Base-by-base conservation (phyloP, 176 grass and related monocot species). In the Luzula sylvatica region DNA sequence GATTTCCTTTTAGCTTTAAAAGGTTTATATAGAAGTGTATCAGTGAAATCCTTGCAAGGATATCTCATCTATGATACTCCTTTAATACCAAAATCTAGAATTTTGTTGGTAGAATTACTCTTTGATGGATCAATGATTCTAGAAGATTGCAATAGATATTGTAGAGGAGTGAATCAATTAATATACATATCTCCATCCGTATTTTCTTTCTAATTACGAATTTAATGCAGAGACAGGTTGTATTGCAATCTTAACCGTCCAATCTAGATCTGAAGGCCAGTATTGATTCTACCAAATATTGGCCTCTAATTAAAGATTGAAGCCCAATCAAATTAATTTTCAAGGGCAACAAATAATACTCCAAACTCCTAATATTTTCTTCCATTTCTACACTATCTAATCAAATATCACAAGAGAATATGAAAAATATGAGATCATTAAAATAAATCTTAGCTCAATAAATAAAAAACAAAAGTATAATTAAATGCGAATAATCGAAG, bases 401-500 rank as follows among this genome's bases (percentile, higher is more conserved):
- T 35, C 30, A 35, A 35, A 35, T 35, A 35, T 35, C 30, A 35
- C 30, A 35, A 35, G 7, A 35, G 30, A 9, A 9, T 35, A 35
- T 9, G 30, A 35, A 35, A 35, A 4, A 35, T 7, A 35, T 35
- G 9, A 35, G 9, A 35, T 35, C 30, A 35, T 8, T 7, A 35
- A 35, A 35, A 35, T 35, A 35, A 35, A 7, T 7, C 30, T 35
- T 35, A 35, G 30, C 30, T 35, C 30, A 9, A 35, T 9, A 35
- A 35, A 35, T 35, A 35, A 35, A 35, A 35, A 35, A 35, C 30
- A 7, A 35, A 35, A 35, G 5, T 35, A 35, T 7, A 32, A 22
- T 44, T 86, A 96, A 69, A 96, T 89, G 44, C 92, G 92, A 32
- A 86, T 73, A 14, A 96, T 80, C 25, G 69, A 80, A 47, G 81